phyloP scores from a whole-genome alignment of 495 filamentous ascomycete species.

The Aspergillus conjunctus region DNA sequence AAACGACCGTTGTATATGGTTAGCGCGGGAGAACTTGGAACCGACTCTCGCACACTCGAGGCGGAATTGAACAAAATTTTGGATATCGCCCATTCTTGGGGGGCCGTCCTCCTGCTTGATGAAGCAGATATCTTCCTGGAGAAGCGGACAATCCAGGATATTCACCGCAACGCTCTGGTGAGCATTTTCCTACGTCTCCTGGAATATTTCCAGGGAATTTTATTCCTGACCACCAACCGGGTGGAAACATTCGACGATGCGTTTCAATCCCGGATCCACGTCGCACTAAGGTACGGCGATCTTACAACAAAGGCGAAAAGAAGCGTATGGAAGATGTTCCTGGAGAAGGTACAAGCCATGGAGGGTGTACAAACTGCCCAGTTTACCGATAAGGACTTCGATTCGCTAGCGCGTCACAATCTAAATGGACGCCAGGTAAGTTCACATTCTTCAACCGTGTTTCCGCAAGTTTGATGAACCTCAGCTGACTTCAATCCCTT shows the following conservation, averaged over 20 bases:
- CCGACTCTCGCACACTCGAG: conserved; percentile 75
- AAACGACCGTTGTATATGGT: conserved; percentile 86
- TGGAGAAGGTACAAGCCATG: conserved; percentile 66
- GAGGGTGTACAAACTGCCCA: conserved; percentile 60
- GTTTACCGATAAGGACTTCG: conserved; percentile 72
- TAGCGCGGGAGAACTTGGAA: conserved; percentile 79
- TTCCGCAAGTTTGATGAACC: neutral
- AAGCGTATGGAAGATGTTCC: conserved; percentile 84
- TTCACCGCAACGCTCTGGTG: conserved; percentile 76
- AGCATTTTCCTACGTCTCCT: conserved; percentile 72
- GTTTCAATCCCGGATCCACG: conserved; percentile 69
- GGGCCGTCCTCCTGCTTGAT: conserved; percentile 74
- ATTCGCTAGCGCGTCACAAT: conserved; percentile 64
- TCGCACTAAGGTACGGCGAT: conserved; percentile 79
- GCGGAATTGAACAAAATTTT: conserved; percentile 80
- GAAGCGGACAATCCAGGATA: conserved; percentile 67
- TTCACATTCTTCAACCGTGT: conserved; percentile 7
- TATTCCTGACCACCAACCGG: conserved; percentile 81
- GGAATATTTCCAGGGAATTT: conserved; percentile 77
- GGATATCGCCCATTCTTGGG: conserved; percentile 86
- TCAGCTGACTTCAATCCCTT: conserved; percentile 14
- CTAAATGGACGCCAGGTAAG: conserved; percentile 84
- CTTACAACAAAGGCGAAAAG: conserved; percentile 74
- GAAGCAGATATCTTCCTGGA: conserved; percentile 83
- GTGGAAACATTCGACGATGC: conserved; percentile 74